Conservation (phyloP, 2,329 filamentous ascomycete genomes). For the Claviceps arundinis region DNA sequence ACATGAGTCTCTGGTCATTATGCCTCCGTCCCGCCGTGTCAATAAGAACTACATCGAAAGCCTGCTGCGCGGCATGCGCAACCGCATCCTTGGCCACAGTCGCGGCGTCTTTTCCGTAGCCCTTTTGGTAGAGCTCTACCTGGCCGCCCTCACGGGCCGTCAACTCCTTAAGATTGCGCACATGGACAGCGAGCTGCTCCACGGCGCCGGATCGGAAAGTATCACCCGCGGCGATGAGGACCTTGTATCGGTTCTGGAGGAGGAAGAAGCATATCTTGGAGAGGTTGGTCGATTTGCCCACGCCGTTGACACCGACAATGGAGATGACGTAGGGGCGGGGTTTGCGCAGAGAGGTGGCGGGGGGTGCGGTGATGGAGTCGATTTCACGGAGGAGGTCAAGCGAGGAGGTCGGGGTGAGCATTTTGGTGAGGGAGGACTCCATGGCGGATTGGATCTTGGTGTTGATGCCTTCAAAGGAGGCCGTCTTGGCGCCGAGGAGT, state of each 20-base stretch:
- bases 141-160: slow-evolving; percentile 68
- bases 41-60: slow-evolving; percentile 88
- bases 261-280: slow-evolving; percentile 98
- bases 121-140: slow-evolving; percentile 90
- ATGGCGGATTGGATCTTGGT: slow-evolving; percentile 73
- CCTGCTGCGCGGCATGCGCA: slow-evolving; percentile 56
- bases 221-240: slow-evolving; percentile 87
- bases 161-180: slow-evolving; percentile 83
- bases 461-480: slow-evolving; percentile 80
- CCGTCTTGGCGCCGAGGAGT: slow-evolving; percentile 80
- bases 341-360: slow-evolving; percentile 47
- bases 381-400: slow-evolving; percentile 92
- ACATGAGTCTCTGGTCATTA: slow-evolving; percentile 94
- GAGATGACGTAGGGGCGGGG: slow-evolving; percentile 89
- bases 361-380: slow-evolving; percentile 57
- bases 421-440: slow-evolving; percentile 85
- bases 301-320: slow-evolving; percentile 95
- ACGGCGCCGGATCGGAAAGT: slow-evolving; percentile 96
- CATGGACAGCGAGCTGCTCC: slow-evolving; percentile 91
- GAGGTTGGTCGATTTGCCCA: slow-evolving; percentile 94
- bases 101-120: slow-evolving; percentile 94
- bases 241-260: slow-evolving; percentile 90
- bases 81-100: slow-evolving; percentile 92
- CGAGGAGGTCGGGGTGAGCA: slow-evolving; percentile 89
- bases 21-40: slow-evolving; percentile 91